Conservation (phyloP, 2,329 filamentous ascomycete species). For the Trichoderma hamatum region DNA sequence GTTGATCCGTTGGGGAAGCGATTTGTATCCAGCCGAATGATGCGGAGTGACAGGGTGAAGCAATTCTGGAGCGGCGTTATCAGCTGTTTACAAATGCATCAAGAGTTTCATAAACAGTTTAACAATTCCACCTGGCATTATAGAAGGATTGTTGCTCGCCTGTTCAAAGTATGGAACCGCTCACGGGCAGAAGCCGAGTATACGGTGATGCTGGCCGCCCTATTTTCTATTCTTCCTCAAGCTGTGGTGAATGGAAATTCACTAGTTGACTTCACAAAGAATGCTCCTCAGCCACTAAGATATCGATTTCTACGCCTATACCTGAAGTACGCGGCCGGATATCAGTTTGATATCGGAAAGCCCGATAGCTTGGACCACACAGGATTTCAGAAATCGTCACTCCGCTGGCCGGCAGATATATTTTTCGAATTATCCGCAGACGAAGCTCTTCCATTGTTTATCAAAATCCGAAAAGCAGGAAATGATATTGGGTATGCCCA, state of each 20-base stretch:
- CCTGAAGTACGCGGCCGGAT: slow-evolving; percentile 29
- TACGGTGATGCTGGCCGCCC: not conserved
- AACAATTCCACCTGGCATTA: not conserved
- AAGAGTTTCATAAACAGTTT: not conserved
- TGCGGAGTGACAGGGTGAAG: not conserved
- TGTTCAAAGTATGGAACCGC: slow-evolving; percentile 3
- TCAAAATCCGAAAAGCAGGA: not conserved
- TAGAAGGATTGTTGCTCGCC: not conserved
- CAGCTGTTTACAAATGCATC: not conserved
- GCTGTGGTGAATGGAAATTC: not conserved
- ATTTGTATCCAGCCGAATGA: not conserved
- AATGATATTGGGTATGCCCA: not conserved
- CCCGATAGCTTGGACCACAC: not conserved
- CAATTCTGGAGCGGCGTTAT: not conserved
- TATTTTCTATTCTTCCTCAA: not conserved
- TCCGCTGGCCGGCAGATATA: not conserved
- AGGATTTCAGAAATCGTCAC: not conserved
- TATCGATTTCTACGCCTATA: slow-evolving; percentile 35
- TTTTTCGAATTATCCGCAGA: slow-evolving; percentile 5
- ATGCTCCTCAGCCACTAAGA: not conserved
- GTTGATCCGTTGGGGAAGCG: slow-evolving; percentile 10
- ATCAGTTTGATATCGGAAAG: slow-evolving; percentile 33
- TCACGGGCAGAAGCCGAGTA: not conserved
- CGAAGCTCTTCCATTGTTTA: not conserved
- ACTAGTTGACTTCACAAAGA: not conserved